Conservation (phyloP, 352 stramenopile species). For the Globisporangium acanthophoron region DNA sequence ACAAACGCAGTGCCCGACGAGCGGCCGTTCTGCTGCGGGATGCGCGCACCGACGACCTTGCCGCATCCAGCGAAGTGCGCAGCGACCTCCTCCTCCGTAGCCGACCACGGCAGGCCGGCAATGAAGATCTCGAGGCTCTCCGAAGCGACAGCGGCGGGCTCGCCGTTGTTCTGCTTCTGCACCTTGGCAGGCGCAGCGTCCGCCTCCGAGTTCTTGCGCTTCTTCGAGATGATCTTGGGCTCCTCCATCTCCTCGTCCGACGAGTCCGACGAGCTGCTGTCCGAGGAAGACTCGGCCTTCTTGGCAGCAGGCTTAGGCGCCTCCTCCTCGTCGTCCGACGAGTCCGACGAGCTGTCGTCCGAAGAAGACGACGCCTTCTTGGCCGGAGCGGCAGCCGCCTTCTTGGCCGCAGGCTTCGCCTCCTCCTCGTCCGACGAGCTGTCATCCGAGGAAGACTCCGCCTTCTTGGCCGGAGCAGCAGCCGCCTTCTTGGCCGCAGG, state of each 20-base stretch:
- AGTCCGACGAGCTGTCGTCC: conserved; percentile 12
- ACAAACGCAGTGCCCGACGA: conserved; percentile 95
- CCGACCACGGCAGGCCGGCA: conserved; percentile 93
- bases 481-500: conserved; percentile 28
- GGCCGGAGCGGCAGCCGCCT: conserved; percentile 12
- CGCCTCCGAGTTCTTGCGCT: conserved; percentile 78
- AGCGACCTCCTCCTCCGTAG: conserved; percentile 91
- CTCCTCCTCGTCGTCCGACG: conserved; percentile 50
- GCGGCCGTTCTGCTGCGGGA: conserved; percentile 89
- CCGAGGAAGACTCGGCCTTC: conserved; percentile 13
- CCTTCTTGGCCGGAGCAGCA: conserved; percentile 34
- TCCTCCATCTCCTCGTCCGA: conserved; percentile 48
- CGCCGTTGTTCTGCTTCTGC: conserved; percentile 70
- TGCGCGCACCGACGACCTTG: conserved; percentile 73
- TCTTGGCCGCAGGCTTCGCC: background rate
- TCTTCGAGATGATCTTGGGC: conserved; percentile 65
- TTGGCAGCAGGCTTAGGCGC: conserved; percentile 20
- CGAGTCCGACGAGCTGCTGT: conserved; percentile 12
- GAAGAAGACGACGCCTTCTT: conserved; percentile 38
- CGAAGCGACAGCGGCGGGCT: conserved; percentile 41
- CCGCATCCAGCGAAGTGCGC: conserved; percentile 94
- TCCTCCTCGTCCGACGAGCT: conserved; percentile 37
- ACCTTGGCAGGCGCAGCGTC: conserved; percentile 57
- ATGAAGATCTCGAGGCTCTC: conserved; percentile 84
- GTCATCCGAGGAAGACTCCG: conserved; percentile 1